Evolutionary conservation across 495 filamentous ascomycete species (phyloP), one percentile per base, ranked within the genome.

Genomic region (Neurospora africana): DNA sequence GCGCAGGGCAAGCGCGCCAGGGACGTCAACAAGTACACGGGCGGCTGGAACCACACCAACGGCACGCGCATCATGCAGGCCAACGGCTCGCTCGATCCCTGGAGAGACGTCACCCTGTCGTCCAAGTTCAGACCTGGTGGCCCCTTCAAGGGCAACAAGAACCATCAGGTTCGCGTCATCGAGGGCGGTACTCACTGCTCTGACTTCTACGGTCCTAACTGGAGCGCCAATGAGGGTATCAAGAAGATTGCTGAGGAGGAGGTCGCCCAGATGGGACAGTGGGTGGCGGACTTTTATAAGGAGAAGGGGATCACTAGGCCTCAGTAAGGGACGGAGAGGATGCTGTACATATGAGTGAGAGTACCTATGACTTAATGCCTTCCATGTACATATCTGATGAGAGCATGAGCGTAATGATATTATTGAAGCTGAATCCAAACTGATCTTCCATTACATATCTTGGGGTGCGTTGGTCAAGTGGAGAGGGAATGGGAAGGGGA

Each of bases 11-110:
- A 85, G 75, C 86, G 85, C 13, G 85, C 86, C 3, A 72, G 70
- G 8, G 79, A 85, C 44, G 83, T 90, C n/a, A 92, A 92, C 80
- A 75, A 76, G 23, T 86, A 83, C 76, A 90, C 88, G 0, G 82
- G 85, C 17, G 89, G 90, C 11, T 91, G 89, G 89, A 72, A 74
- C 72, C 68, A 65, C 11, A 85, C 83, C 19, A 84, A 89, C 74
- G 84, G 85, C 2, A 88, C 84, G 13, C 85, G 89, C 5, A 78
- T 90, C 39, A 85, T 89, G 72, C 88, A 86, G 83, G 83, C 84
- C 11, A 91, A 91, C 74, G 89, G 90, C 23, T 71, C 82, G 43
- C 76, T 75, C 58, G 83, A 85, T 69, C 83, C 83, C 21, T 85
- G 83, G 83, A 75, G 80, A 27, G 81, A 82, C 53, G 74, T 77